Evolutionary conservation across 129 eudicot species (phyloP), one percentile per base, ranked within the genome.

Genomic region (Tagetes patula): DNA sequence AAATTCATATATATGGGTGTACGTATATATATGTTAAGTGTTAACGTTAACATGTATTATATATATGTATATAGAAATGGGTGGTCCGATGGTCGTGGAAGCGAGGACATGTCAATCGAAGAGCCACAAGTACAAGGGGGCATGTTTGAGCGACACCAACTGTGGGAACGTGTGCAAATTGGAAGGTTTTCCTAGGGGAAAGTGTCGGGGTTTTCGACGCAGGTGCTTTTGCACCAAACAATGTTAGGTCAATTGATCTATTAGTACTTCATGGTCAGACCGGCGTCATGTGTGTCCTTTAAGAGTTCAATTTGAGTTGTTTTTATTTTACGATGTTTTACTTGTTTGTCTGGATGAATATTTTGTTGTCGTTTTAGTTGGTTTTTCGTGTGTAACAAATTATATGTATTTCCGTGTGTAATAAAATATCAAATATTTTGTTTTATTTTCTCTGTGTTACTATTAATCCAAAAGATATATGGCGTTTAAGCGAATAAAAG

Each of bases 191-290:
- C 52, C 49, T 10, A 79, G 87, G 41, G 97, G 97, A 49, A 69
- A 77, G 13, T 92, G 97, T 84, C 80, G 87, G 38, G 98, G 96
- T 3, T 33, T 89, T 76, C 86, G 91, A 5, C 87, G 91, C 65
- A 92, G 96, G 7, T 92, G 97, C 78, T 88, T 79, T 81, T 92
- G 97, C 83, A 73, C 78, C 42, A 83, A 80, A 60, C 87, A 69
- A 4, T 92, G 94, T 48, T 74, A 64, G 33, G 34, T 33, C 65
- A 8, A 59, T 59, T 40, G 2, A 30, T 54, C 56, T 7, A 50
- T 50, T 52, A n/a, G 2, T 52, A 20, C 60, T 27, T 54, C 60
- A 27, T 54, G 60, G 60, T 30, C 27, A 9, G 8, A 27, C 11
- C 20, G 6, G 10, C 34, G 14, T 34, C 39, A 2, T 12, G 0